Percentiles rank a stretch among this genome's conserved stretches.
Conservation (phyloP, 1,284 basidiomycete genomes). For the Trichosporon faecale region DNA sequence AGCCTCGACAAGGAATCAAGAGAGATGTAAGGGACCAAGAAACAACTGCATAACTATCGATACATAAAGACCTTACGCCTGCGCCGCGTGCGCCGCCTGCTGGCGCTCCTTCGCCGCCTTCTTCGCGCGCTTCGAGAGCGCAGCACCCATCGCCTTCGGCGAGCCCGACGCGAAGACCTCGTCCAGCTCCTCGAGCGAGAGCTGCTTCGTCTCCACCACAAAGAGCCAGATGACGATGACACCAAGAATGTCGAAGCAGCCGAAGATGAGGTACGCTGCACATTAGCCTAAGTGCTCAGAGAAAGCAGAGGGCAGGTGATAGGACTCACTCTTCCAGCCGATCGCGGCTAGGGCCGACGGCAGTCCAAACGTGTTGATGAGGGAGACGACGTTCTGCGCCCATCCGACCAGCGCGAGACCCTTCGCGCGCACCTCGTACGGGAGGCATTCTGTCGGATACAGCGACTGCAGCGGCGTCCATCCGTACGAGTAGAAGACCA, state of each 20-base stretch:
- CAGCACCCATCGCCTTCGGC: constrained; percentile 52
- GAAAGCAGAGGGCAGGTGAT: not conserved
- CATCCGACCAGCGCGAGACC: constrained; percentile 47
- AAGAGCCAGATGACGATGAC: constrained; percentile 60
- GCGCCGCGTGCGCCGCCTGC: not conserved
- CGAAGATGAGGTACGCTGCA: constrained; percentile 58
- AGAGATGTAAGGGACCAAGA: no score
- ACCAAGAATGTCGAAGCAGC: constrained; percentile 60
- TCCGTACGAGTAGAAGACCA: constrained; percentile 54
- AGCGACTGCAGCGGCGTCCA: constrained; percentile 61
- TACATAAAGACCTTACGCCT: no score
- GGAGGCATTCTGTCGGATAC: constrained; percentile 59
- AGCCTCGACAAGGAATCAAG: no score
- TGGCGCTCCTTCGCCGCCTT: constrained; percentile 19
- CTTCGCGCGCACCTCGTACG: constrained; percentile 58
- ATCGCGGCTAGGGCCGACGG: constrained; percentile 33
- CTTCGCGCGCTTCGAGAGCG: constrained; percentile 24
- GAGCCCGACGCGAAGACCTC: constrained; percentile 57
- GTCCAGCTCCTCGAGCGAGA: constrained; percentile 60
- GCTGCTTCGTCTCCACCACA: constrained; percentile 55
- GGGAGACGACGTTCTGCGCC: constrained; percentile 25
- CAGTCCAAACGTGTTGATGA: constrained; percentile 43
- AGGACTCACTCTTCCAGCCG: constrained; percentile 36
- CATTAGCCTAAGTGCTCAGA: constrained; percentile 49
- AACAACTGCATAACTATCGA: no score